Base-by-base conservation (phyloP, 2,329 filamentous ascomycete genomes). In the Hymenoscyphus fraxineus region DNA sequence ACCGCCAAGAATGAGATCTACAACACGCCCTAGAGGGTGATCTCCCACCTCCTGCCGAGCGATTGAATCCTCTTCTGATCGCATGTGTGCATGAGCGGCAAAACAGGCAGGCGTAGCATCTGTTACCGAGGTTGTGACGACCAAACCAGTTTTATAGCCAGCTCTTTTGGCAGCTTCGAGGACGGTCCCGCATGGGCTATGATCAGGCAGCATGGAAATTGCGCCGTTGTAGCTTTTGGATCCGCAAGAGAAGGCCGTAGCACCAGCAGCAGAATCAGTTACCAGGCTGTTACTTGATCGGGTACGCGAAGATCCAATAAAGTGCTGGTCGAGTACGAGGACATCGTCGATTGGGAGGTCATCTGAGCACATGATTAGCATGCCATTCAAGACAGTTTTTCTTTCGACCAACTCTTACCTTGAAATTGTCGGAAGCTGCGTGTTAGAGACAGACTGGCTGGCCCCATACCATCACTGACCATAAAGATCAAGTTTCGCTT, bases 391-490 rank as follows among this genome's bases (percentile, higher is more conserved):
- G 56, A 59, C 3, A 7, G 4, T 6, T 38, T 16, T 13, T 22
- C 41, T 6, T 51, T 27, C 12, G 12, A 35, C 9, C 35, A 47
- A 59, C 61, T 27, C 27, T 64, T 41, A 10, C 84, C 84, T 62
- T 88, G 83, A 70, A 89, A 85, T 77, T 99, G 95, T 70, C 91
- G 87, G 80, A 90, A 99, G 74, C 88, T 91, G 64, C 95, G 85
- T 6, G 95, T 97, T 75, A 99, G 78, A 32, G 90, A 90, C 62
- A 99, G 82, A 71, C 92, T 94, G 9, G 95, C 92, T 7, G 95
- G 95, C 0, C 95, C 95, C 95, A 99, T 99, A 73, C 95, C 95
- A 77, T 99, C 95, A 0, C 92, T 97, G 44, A 99, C 94, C 95
- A 99, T 99, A 81, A 99, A 98, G 72, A 99, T 89, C 61, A 99